A percentile compares a stretch with the other conserved stretches of the same genome.
phyloP scores from a whole-genome alignment of 805 yeast species.

The Wickerhamomyces alni region DNA sequence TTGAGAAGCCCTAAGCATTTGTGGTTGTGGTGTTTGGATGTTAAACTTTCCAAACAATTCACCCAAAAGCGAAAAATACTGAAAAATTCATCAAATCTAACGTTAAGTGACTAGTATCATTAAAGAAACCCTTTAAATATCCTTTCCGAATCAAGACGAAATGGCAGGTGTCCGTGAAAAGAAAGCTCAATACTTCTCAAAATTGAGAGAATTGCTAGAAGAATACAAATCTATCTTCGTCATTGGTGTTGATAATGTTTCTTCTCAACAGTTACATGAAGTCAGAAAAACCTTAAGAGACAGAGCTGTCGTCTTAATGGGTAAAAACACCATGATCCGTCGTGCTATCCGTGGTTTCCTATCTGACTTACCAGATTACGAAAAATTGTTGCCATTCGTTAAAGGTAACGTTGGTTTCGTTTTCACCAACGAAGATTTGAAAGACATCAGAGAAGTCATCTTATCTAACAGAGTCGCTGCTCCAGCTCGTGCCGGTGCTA shows the following conservation, averaged over 20 bases:
- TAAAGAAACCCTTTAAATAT: constrained; percentile 64
- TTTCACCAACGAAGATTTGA: constrained; percentile 95
- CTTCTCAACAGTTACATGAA: constrained; percentile 99
- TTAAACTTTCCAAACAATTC: background rate
- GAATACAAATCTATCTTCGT: constrained; percentile 97
- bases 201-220: constrained; percentile 91
- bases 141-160: constrained; percentile 85
- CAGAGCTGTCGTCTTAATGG: constrained; percentile 95
- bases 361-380: constrained; percentile 90
- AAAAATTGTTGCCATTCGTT: constrained; percentile 90
- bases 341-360: constrained; percentile 98
- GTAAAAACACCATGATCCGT: constrained; percentile 99
- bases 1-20: too few relatives aligned
- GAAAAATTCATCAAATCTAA: background rate
- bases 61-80: background rate
- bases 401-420: constrained; percentile 99
- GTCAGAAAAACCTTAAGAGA: constrained; percentile 96
- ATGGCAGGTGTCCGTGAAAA: constrained; percentile 99
- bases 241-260: constrained; percentile 99
- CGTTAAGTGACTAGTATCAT: background rate
- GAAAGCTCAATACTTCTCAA: constrained; percentile 91
- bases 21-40: too few relatives aligned
- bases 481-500: constrained; percentile 99
- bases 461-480: constrained; percentile 96
- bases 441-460: constrained; percentile 83